These are phyloP conservation scores for Fomes fomentarius DNA, from an alignment of 1,284 basidiomycete species.

Conservation along the genomic window DNA sequence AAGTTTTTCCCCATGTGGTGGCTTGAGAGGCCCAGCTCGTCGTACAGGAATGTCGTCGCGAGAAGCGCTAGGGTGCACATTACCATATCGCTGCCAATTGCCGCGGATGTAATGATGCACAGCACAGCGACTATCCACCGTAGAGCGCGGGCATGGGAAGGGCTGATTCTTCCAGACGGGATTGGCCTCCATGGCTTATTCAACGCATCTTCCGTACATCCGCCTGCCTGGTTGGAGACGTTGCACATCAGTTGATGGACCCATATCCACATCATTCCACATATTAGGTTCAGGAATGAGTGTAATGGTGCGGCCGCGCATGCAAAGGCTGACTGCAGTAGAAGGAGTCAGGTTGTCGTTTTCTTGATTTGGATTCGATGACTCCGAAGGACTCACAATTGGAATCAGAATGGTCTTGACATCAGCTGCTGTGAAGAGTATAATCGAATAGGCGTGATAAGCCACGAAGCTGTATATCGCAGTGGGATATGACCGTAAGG, in stretches of 20 bases:
- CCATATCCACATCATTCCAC: conserved; percentile 33
- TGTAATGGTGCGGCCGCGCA: conserved; percentile 27
- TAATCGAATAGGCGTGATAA: too few relatives aligned
- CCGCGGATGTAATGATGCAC: conserved; percentile 31
- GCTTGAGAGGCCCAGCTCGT: conserved; percentile 30
- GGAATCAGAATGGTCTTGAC: not conserved
- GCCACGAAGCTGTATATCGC: too few relatives aligned
- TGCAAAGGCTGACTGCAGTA: conserved; percentile 27
- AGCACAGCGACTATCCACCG: conserved; percentile 32
- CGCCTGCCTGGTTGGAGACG: conserved; percentile 39
- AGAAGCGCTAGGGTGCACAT: conserved; percentile 29
- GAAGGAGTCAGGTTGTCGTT: too few relatives aligned
- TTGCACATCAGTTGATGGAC: conserved; percentile 38
- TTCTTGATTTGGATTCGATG: too few relatives aligned
- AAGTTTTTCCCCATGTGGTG: conserved; percentile 35
- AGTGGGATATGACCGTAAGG: too few relatives aligned
- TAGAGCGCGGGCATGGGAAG: conserved; percentile 28
- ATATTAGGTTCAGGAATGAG: conserved; percentile 18
- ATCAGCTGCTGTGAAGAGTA: not conserved
- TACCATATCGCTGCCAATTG: conserved; percentile 27
- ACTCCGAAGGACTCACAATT: not conserved
- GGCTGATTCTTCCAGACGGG: conserved; percentile 34
- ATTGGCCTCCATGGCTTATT: conserved; percentile 41
- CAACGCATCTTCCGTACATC: conserved; percentile 33
- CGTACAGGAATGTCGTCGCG: conserved; percentile 34